Evolutionary conservation across 1,139 yeast genomes (phyloP).

Genomic region (Debaryomycetaceae sp.): DNA sequence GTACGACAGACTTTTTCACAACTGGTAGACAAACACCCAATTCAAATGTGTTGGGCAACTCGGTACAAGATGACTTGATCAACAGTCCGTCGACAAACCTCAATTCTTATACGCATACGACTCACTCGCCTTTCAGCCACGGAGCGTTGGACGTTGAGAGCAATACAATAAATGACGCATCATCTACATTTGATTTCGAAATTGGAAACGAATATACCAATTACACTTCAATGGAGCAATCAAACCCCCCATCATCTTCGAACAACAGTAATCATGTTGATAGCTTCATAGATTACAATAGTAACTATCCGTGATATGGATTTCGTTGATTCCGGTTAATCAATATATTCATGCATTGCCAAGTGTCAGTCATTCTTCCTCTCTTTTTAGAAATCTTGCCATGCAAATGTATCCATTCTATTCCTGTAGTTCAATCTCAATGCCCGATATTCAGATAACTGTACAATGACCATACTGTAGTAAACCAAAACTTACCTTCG

Average conservation of each 20-base stretch:
- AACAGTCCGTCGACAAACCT: conserved; percentile 18
- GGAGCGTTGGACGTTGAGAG: conserved; percentile 2
- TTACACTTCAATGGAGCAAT: conserved; percentile 5
- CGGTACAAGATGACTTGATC: conserved; percentile 9
- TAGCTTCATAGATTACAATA: conserved; percentile 26
- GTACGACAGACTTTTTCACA: conserved; percentile 30
- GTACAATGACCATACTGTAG: neutral
- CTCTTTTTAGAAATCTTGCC: neutral
- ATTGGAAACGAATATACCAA: conserved; percentile 4
- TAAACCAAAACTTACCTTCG: neutral
- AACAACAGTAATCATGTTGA: conserved; percentile 16
- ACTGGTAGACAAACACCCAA: conserved; percentile 20
- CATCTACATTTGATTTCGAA: conserved; percentile 3
- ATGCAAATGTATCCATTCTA: neutral
- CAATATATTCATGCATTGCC: neutral
- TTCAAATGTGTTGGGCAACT: conserved; percentile 6
- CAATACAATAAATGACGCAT: conserved; percentile 1
- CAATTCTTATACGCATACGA: conserved; percentile 13
- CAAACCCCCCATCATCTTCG: conserved; percentile 5
- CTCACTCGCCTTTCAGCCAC: conserved; percentile 7
- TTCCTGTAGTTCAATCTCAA: neutral
- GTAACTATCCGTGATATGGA: conserved; percentile 10
- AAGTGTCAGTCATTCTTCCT: neutral
- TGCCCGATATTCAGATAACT: neutral
- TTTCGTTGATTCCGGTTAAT: neutral